A percentile compares a stretch with the other conserved stretches of the same genome.
phyloP scores from a whole-genome alignment of 495 filamentous ascomycete species.

The Patellaria atrata region DNA sequence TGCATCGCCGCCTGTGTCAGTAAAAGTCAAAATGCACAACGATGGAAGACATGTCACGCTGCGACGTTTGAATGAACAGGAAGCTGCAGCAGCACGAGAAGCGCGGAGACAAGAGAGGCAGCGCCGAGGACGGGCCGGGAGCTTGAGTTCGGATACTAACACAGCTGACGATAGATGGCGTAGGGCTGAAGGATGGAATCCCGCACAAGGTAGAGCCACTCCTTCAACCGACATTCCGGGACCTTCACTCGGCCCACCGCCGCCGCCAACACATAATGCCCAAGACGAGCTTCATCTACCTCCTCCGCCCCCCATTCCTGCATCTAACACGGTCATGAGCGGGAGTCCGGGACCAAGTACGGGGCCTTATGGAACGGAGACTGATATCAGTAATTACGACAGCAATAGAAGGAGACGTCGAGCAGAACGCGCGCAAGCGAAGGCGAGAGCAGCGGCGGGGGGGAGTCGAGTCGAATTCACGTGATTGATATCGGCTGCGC shows the following conservation, averaged over 20 bases:
- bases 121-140: conserved; percentile 13
- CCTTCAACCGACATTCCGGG: conserved; percentile 10
- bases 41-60: conserved; percentile 73
- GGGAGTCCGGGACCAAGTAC: conserved; percentile 10
- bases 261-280: neutral
- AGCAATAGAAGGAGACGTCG: conserved; percentile 25
- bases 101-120: conserved; percentile 30
- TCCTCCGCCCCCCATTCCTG: conserved; percentile 21
- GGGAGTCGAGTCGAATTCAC: conserved; percentile 24
- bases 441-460: conserved; percentile 13
- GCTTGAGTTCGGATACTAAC: conserved; percentile 19
- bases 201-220: conserved; percentile 12
- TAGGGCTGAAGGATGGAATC: conserved; percentile 13
- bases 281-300: conserved; percentile 14
- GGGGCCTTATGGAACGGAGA: conserved; percentile 23
- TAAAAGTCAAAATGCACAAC: conserved; percentile 68
- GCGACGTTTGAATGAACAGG: conserved; percentile 63
- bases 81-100: conserved; percentile 51
- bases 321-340: conserved; percentile 11
- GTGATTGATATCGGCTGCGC: too few relatives aligned
- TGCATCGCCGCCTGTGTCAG: conserved; percentile 50
- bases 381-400: conserved; percentile 28
- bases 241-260: conserved; percentile 9
- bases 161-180: conserved; percentile 21
- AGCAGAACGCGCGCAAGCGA: conserved; percentile 27